Conservation (phyloP, 2,329 filamentous ascomycete genomes). For the Ophiostoma sp. region DNA sequence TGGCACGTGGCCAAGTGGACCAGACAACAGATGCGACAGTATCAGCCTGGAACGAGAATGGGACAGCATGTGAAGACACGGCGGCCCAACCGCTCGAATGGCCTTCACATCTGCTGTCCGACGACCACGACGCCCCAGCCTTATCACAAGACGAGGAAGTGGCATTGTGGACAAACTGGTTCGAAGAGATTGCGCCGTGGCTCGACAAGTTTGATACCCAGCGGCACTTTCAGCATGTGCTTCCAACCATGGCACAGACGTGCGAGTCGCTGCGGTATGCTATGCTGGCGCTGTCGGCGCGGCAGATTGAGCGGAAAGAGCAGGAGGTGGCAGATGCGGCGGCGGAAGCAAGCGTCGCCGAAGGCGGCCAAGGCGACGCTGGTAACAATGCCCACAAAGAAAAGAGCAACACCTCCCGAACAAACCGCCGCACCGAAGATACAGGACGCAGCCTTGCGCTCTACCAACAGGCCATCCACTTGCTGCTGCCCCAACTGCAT, state of each 20-base stretch:
- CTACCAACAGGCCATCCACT: neutral
- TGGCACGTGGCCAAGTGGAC: too few species aligned
- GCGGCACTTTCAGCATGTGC: neutral
- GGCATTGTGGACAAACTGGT: conserved; percentile 3
- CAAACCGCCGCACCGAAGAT: neutral
- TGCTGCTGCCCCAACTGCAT: neutral
- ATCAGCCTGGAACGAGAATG: too few species aligned
- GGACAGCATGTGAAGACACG: too few species aligned
- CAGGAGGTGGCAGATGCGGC: neutral
- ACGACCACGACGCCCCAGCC: too few species aligned
- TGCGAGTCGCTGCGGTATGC: neutral
- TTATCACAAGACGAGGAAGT: too few species aligned
- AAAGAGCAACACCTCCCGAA: too few species aligned
- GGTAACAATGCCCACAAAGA: too few species aligned
- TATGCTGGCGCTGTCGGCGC: neutral
- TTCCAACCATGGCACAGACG: conserved; percentile 4
- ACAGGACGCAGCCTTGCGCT: neutral
- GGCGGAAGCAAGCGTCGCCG: too few species aligned
- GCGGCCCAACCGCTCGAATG: too few species aligned
- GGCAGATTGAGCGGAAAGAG: neutral
- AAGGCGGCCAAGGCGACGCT: too few species aligned
- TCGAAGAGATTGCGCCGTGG: neutral
- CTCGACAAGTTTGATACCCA: conserved; percentile 8
- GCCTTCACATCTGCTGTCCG: too few species aligned
- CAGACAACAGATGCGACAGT: too few species aligned